Percentiles rank a stretch among this genome's conserved stretches.
Evolutionary conservation across 805 yeast species (phyloP).

Genomic region (Cyberlindnera americana): DNA sequence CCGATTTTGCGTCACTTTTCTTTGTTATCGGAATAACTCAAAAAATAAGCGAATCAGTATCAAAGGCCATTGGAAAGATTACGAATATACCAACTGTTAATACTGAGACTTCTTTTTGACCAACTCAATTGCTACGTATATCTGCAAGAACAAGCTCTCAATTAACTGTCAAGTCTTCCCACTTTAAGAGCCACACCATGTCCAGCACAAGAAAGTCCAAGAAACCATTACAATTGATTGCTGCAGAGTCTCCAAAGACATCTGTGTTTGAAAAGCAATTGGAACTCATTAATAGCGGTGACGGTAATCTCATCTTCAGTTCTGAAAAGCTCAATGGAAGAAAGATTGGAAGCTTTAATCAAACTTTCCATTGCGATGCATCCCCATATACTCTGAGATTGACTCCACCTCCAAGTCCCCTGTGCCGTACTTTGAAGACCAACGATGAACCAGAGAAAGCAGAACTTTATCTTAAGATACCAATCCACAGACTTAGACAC

Average conservation of each 20-base stretch:
- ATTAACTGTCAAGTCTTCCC: too few species aligned
- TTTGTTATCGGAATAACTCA: too few species aligned
- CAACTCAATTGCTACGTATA: too few species aligned
- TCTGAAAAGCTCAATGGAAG: slow-evolving; percentile 1
- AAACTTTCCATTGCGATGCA: not conserved
- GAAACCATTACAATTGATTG: slow-evolving; percentile 16
- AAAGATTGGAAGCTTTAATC: slow-evolving; percentile 4
- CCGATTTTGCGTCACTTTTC: too few species aligned
- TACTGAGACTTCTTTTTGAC: too few species aligned
- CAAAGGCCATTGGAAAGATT: too few species aligned
- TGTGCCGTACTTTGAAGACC: not conserved
- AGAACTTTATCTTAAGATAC: slow-evolving; percentile 15
- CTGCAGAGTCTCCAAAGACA: slow-evolving; percentile 14
- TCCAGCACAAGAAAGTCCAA: not conserved
- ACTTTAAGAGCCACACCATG: too few species aligned
- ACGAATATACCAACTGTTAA: too few species aligned
- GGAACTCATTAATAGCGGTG: slow-evolving; percentile 3
- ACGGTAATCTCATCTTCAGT: not conserved
- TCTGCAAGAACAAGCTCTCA: too few species aligned
- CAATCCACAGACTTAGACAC: slow-evolving; percentile 11
- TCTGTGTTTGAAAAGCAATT: slow-evolving; percentile 24
- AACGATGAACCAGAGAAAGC: not conserved
- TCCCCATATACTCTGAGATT: too few species aligned
- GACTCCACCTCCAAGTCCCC: too few species aligned
- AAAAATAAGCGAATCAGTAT: too few species aligned